Conservation (phyloP, 2,329 filamentous ascomycete genomes). For the Coniosporium tulheliwenetii region DNA sequence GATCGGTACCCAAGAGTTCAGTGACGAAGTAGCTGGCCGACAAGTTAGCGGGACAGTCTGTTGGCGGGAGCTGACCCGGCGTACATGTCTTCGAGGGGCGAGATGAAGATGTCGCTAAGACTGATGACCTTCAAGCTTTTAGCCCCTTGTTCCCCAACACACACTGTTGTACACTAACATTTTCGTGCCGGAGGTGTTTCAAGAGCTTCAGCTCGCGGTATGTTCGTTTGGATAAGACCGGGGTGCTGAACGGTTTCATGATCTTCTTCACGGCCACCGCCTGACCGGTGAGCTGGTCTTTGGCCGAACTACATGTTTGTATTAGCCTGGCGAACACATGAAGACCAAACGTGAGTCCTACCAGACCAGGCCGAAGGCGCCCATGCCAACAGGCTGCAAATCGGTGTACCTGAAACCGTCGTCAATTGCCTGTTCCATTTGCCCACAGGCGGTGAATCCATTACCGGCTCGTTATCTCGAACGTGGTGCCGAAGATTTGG, state of each 20-base stretch:
- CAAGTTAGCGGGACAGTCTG: background rate
- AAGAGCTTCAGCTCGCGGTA: conserved; percentile 95
- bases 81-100: conserved; percentile 94
- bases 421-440: conserved; percentile 2
- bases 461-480: conserved; percentile 98
- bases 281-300: conserved; percentile 92
- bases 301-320: conserved; percentile 57
- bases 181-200: conserved; percentile 94
- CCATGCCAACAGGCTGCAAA: conserved; percentile 97
- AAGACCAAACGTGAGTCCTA: conserved; percentile 26
- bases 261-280: conserved; percentile 99
- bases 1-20: conserved; percentile 88
- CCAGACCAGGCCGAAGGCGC: conserved; percentile 96
- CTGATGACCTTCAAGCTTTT: conserved; percentile 62
- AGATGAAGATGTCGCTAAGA: conserved; percentile 98
- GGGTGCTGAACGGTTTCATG: conserved; percentile 99
- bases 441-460: conserved; percentile 1
- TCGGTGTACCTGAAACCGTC: conserved; percentile 65
- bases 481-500: conserved; percentile 98
- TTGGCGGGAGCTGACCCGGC: conserved; percentile 4
- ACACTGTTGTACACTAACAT: conserved; percentile 41
- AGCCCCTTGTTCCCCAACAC: too few species aligned
- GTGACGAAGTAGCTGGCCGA: conserved; percentile 80
- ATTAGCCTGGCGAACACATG: background rate
- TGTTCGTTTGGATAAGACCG: conserved; percentile 90